Conservation (phyloP, 2,329 filamentous ascomycete species). For the Phialophora tarda region DNA sequence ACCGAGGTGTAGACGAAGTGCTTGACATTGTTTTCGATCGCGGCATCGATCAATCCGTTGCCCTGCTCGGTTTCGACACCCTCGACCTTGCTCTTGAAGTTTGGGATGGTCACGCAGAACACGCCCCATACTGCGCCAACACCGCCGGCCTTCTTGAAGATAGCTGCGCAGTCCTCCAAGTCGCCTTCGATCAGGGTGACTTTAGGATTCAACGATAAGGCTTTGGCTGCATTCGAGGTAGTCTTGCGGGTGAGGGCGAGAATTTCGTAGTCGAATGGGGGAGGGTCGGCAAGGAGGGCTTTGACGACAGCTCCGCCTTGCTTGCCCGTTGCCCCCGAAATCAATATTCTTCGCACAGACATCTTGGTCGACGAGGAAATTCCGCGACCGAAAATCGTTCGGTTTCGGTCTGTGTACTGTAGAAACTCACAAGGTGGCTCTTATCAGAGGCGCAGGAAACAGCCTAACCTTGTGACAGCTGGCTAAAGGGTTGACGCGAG, state of each 20-base stretch:
- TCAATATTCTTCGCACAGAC: conserved; percentile 41
- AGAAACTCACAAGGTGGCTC: not conserved
- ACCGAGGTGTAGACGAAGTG: conserved; percentile 70
- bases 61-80: conserved; percentile 61
- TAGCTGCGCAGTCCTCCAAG: conserved; percentile 56
- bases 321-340: conserved; percentile 51
- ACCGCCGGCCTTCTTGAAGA: conserved; percentile 57
- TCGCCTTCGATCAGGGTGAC: conserved; percentile 65
- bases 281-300: conserved; percentile 42
- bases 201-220: conserved; percentile 49
- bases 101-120: conserved; percentile 63
- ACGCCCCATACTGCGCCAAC: conserved; percentile 62
- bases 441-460: not conserved
- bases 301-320: conserved; percentile 49
- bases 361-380: conserved; percentile 4
- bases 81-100: conserved; percentile 45
- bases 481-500: not conserved
- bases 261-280: conserved; percentile 53
- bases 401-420: not conserved
- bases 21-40: conserved; percentile 60
- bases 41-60: conserved; percentile 63
- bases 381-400: not conserved
- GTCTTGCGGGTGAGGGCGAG: conserved; percentile 57
- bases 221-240: conserved; percentile 57
- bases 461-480: not conserved